Conservation (phyloP, 2,329 filamentous ascomycete species). For the Aureobasidium namibiae region DNA sequence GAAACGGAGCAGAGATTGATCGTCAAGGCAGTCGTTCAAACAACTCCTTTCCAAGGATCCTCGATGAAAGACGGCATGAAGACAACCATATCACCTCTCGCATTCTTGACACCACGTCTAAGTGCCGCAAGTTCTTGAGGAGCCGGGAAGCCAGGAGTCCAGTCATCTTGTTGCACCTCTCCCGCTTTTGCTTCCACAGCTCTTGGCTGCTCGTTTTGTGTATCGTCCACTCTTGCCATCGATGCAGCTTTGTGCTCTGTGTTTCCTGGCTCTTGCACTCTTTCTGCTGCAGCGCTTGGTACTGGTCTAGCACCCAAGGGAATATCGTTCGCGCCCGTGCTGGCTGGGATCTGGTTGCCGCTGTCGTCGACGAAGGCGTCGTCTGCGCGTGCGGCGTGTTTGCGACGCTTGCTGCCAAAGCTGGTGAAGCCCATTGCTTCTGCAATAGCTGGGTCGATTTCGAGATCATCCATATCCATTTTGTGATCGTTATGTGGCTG, state of each 20-base stretch:
- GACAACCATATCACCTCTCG: conserved; percentile 56
- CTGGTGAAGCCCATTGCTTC: conserved; percentile 65
- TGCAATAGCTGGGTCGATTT: conserved; percentile 50
- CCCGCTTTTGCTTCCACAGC: not conserved
- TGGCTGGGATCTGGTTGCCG: conserved; percentile 26
- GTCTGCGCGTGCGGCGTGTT: conserved; percentile 47
- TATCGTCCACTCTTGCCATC: not conserved
- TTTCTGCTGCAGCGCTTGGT: not conserved
- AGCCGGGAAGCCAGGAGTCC: not conserved
- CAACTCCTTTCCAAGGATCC: conserved; percentile 62
- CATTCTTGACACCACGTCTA: conserved; percentile 31
- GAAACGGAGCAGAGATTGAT: not conserved
- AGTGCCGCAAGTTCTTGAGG: conserved; percentile 2
- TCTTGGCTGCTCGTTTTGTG: not conserved
- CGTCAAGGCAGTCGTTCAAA: not conserved
- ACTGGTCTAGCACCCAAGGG: conserved; percentile 16
- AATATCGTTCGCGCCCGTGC: conserved; percentile 23
- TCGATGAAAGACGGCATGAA: conserved; percentile 62
- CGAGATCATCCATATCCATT: conserved; percentile 23
- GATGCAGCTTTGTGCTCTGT: not conserved
- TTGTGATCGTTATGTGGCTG: not conserved
- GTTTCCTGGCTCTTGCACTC: not conserved
- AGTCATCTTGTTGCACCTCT: not conserved
- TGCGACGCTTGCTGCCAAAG: conserved; percentile 65
- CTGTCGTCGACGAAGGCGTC: conserved; percentile 38